These are phyloP conservation scores for Simplicillium aogashimaense DNA, from an alignment of 2,329 filamentous ascomycete genomes.

Conservation along the genomic window DNA sequence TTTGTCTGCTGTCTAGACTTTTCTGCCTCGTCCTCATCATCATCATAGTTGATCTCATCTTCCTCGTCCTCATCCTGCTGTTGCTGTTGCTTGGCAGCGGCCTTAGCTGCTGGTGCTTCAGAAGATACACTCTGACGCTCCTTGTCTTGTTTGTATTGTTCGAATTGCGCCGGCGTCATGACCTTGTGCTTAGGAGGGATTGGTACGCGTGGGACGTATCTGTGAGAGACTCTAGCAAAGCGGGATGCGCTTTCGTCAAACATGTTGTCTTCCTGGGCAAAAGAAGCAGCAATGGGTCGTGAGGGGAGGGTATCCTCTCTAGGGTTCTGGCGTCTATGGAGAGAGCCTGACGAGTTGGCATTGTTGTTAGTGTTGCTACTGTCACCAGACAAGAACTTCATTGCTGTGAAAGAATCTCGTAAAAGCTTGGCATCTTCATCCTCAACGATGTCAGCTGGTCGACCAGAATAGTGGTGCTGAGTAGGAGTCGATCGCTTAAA, in stretches of 20 bases:
- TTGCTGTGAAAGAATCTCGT: slow-evolving; percentile 40
- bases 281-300: slow-evolving; percentile 15
- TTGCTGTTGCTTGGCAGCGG: slow-evolving; percentile 13
- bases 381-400: slow-evolving; percentile 29
- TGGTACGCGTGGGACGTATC: slow-evolving; percentile 21
- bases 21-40: slow-evolving; percentile 72
- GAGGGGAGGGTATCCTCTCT: slow-evolving; percentile 1
- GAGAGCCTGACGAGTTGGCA: slow-evolving; percentile 10
- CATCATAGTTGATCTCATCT: slow-evolving; percentile 56
- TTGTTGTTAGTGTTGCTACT: background rate
- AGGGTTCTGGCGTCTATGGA: slow-evolving; percentile 5
- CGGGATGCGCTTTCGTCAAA: slow-evolving; percentile 38
- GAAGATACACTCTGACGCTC: slow-evolving; percentile 39
- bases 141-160: slow-evolving; percentile 68
- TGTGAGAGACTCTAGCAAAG: slow-evolving; percentile 24
- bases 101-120: background rate
- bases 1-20: slow-evolving; percentile 63
- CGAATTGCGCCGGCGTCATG: slow-evolving; percentile 85
- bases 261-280: slow-evolving; percentile 41
- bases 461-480: slow-evolving; percentile 21
- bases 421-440: slow-evolving; percentile 45
- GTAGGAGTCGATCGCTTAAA: slow-evolving; percentile 24
- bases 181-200: slow-evolving; percentile 56
- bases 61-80: slow-evolving; percentile 45
- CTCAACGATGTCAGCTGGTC: slow-evolving; percentile 17